phyloP scores from a whole-genome alignment of 345 rosid species.

The Populus ilicifolia region DNA sequence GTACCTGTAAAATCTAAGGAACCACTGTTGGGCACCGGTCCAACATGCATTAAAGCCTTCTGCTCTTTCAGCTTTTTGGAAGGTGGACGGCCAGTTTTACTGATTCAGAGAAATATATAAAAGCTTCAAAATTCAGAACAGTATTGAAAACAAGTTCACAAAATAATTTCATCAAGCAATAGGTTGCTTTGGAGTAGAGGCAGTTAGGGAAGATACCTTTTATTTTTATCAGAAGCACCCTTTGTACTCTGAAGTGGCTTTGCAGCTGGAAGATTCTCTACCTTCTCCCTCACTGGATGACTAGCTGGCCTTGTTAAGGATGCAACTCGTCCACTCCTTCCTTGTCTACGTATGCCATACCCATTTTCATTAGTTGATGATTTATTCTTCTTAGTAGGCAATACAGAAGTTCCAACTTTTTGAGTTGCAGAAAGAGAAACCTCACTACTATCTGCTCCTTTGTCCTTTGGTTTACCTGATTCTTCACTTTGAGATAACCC shows the following conservation, averaged over 20 bases:
- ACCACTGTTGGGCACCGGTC: slow-evolving; percentile 38
- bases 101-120: slow-evolving; percentile 32
- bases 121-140: not conserved
- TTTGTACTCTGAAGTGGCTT: slow-evolving; percentile 61
- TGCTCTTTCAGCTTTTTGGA: slow-evolving; percentile 75
- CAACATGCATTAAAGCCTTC: slow-evolving; percentile 55
- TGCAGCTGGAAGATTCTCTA: slow-evolving; percentile 45
- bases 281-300: slow-evolving; percentile 55
- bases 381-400: slow-evolving; percentile 58
- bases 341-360: slow-evolving; percentile 70
- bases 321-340: slow-evolving; percentile 62
- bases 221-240: slow-evolving; percentile 60
- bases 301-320: slow-evolving; percentile 47
- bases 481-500: slow-evolving; percentile 84
- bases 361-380: slow-evolving; percentile 53
- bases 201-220: slow-evolving; percentile 48
- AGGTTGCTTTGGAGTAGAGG: not conserved
- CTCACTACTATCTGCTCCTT: slow-evolving; percentile 52
- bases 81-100: slow-evolving; percentile 89
- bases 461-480: slow-evolving; percentile 64
- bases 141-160: not conserved
- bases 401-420: slow-evolving; percentile 43
- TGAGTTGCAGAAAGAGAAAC: slow-evolving; percentile 40
- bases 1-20: slow-evolving; percentile 67
- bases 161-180: slow-evolving; percentile 9